Base-by-base conservation (phyloP, 306 rosid genomes). In the Castanopsis chinensis region DNA sequence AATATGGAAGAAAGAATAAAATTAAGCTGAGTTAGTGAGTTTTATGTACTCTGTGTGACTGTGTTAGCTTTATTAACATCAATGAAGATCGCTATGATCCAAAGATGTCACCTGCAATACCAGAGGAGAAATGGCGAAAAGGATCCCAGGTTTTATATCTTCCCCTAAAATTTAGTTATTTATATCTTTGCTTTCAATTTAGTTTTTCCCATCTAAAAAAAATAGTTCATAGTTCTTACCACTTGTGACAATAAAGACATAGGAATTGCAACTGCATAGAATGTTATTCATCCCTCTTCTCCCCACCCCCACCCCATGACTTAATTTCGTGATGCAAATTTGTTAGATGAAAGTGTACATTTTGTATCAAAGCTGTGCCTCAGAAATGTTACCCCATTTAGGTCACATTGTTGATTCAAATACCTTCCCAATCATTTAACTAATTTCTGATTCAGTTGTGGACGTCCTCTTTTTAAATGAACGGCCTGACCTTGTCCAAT, bases 121-220 rank as follows among this genome's bases (percentile, higher is more conserved):
- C 41, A 23, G 30, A 14, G 59, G 58, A 71, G 10, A 71, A 49
- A 45, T 71, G 75, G 75, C 19, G 23, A 13, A 71, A 71, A 49
- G 75, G 59, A 71, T 71, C 75, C 54, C 75, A 71, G 75, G 75
- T 49, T 71, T 49, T 49, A n/a, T 23, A 71, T 71, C 37, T 49
- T 25, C 18, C 59, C 54, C 25, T 14, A 5, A 13, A 14, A 49
- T 63, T 61, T 15, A 15, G 37, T 63, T 49, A 49, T 71, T 49
- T 49, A n/a, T 14, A 71, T 71, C 35, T 49, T 25, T 6, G 37
- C 54, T 49, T 6, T 13, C 5, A 14, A 49, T 63, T 63, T 63
- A 14, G 19, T 63, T 28, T 19, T 28, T 63, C 14, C 20, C 41
- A 28, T 37, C 45, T 0, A 37, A 37, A 37, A 37, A 37, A 37